Evolutionary conservation across 768 basidiomycete genomes (phyloP).

Genomic region (Hygrophoropsis aurantiaca): DNA sequence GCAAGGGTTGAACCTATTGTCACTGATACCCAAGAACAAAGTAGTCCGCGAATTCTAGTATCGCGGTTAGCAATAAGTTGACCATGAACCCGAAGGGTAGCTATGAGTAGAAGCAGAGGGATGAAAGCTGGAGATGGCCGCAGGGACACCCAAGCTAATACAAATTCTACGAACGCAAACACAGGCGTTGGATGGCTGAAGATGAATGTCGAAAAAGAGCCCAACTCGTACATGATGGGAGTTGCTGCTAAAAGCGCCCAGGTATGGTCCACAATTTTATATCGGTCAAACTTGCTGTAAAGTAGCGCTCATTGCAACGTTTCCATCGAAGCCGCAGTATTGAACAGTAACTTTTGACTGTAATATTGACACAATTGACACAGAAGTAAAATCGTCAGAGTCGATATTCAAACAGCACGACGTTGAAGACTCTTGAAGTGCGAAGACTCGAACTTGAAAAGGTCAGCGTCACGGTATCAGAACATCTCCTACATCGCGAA

Average conservation of each 20-base stretch:
- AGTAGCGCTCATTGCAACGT: background rate
- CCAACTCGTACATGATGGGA: background rate
- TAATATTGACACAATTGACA: no score
- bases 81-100: conserved; percentile 28
- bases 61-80: conserved; percentile 28
- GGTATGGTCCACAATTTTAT: no score
- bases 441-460: no score
- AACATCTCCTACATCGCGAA: no score
- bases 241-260: background rate
- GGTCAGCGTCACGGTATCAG: no score
- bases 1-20: conserved; percentile 42
- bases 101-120: conserved; percentile 30
- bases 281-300: no score
- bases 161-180: conserved; percentile 22
- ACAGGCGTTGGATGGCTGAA: conserved; percentile 23
- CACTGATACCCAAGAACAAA: conserved; percentile 37
- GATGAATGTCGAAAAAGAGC: conserved; percentile 21
- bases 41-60: conserved; percentile 25
- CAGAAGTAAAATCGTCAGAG: no score
- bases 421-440: no score
- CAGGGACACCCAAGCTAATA: conserved; percentile 24
- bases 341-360: no score
- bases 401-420: no score
- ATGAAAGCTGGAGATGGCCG: conserved; percentile 31
- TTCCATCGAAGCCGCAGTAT: background rate